phyloP scores from a whole-genome alignment of 345 rosid genomes.

The Citrus inodora region DNA sequence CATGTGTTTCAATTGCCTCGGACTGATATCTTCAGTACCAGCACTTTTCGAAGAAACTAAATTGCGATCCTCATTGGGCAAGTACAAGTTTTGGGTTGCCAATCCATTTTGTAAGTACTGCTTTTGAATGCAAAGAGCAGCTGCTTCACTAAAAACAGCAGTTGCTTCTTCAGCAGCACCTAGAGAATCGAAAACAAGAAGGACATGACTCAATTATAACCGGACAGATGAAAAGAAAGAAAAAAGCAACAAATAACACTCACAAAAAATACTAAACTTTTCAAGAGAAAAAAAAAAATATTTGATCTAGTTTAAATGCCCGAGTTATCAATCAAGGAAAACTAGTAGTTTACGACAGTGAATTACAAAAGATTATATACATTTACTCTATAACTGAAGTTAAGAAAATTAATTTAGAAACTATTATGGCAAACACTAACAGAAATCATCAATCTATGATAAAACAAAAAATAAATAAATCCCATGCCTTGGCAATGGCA shows the following conservation, averaged over 20 bases:
- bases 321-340: background rate
- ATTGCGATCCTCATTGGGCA: constrained; percentile 56
- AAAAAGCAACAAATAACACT: background rate
- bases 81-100: constrained; percentile 38
- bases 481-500: background rate
- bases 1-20: constrained; percentile 62
- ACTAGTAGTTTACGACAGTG: background rate
- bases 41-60: constrained; percentile 37
- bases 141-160: constrained; percentile 85
- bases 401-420: background rate
- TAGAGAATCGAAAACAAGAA: constrained; percentile 5
- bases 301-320: background rate
- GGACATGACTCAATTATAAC: background rate
- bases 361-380: background rate
- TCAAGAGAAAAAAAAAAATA: no score
- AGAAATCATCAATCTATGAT: background rate
- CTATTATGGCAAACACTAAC: background rate
- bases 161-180: constrained; percentile 94
- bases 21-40: constrained; percentile 58
- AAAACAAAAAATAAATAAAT: background rate
- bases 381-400: background rate
- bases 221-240: background rate
- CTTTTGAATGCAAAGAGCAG: constrained; percentile 80
- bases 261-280: background rate
- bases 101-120: constrained; percentile 55